phyloP scores from a whole-genome alignment of 441 rosid species.

The Jatropha podagrica region DNA sequence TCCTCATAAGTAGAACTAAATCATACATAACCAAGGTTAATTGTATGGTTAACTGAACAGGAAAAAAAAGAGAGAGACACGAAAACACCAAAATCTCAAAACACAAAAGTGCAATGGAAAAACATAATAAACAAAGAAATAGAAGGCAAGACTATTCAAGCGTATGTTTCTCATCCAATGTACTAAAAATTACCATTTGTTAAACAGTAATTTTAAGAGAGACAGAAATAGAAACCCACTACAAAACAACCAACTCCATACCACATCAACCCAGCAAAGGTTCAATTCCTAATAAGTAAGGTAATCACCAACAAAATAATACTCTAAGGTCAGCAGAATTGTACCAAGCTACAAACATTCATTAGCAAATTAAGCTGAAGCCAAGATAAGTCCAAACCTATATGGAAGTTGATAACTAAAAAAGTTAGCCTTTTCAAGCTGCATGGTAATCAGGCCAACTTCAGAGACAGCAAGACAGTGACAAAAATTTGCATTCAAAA shows the following conservation, averaged over 20 bases:
- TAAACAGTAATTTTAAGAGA: not conserved
- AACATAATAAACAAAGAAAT: not conserved
- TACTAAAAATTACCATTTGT: not conserved
- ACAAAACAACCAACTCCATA: not conserved
- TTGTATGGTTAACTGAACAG: not conserved
- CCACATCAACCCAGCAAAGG: not conserved
- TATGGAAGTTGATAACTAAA: not conserved
- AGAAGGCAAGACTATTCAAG: not conserved
- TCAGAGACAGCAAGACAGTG: not conserved
- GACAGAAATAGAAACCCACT: not conserved
- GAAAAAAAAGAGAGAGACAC: not conserved
- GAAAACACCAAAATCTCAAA: not conserved
- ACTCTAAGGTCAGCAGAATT: not conserved
- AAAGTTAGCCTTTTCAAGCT: not conserved
- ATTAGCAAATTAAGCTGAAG: not conserved
- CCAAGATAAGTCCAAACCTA: not conserved
- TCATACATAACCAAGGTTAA: slow-evolving; percentile 22
- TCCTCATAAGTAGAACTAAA: slow-evolving; percentile 78
- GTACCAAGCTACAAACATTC: not conserved
- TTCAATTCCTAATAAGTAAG: not conserved
- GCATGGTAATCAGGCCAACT: not conserved
- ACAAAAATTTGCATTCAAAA: not conserved
- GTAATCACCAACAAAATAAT: not conserved
- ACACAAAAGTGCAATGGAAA: not conserved
- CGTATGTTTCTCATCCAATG: not conserved